Evolutionary conservation across 2,329 filamentous ascomycete genomes (phyloP), one percentile per base, ranked within the genome.

Genomic region (Cercospora sp.): DNA sequence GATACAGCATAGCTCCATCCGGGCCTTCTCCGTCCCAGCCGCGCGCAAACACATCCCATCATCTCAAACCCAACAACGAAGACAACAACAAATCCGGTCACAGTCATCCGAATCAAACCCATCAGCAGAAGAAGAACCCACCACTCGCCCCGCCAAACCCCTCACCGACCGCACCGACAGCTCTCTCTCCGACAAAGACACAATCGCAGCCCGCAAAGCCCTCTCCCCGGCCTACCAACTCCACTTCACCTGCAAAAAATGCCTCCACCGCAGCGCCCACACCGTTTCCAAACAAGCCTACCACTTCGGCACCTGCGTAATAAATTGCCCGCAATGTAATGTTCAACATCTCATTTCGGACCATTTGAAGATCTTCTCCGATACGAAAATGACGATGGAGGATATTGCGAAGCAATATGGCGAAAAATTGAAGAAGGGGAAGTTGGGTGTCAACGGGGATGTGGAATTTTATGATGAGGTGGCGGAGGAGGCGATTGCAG

Each of bases 271-370:
- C 67, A 96, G 92, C n/a, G 86, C 89, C 12, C 96, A 99, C 81
- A 87, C 87, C 61, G 85, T 99, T 74, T 93, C 92, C 32, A 97
- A 98, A 80, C 95, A 98, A 78, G 95, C 93, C 34, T 99, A 99
- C 79, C 94, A 98, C 80, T 85, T 90, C 71, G 95, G 95, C 40
- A 94, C 93, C 1, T 90, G 95, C 4, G 84, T 99, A 66, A 94
- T 98, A 72, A 90, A 90, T 37, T 99, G 95, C 78, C 94, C 95
- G 0, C 83, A 84, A 3, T 99, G 95, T 81, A 89, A 90, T 76
- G 94, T 92, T 77, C 87, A 93, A 26, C 95, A 99, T 82, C 82
- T 99, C 72, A 98, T 99, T 75, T 91, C 89, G 76, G 95, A 99
- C 79, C 91, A 99, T 79, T 82, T 99, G 61, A 88, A 87, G 82